Conservation (phyloP, 192 early-diverging fungal species). For the Fimicolochytrium jonesii region DNA sequence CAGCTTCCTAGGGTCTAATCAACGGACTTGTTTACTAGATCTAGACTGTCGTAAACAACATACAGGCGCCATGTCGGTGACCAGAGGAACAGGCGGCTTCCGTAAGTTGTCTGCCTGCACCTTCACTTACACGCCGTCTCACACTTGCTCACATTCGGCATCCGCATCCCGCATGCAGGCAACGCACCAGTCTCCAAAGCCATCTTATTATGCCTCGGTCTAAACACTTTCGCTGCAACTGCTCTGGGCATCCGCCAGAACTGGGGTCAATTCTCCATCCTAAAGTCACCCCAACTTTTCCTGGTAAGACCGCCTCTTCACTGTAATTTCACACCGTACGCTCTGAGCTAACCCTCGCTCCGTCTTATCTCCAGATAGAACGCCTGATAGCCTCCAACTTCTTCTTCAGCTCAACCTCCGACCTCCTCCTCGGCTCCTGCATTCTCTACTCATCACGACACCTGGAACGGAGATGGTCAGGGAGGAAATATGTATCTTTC, state of each 20-base stretch:
- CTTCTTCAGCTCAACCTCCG: conserved; percentile 27
- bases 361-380: conserved; percentile 12
- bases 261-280: not conserved
- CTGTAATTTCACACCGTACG: not conserved
- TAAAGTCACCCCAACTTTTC: conserved; percentile 24
- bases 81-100: too few relatives aligned
- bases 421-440: conserved; percentile 35
- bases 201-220: conserved; percentile 28
- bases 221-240: conserved; percentile 29
- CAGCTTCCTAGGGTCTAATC: too few relatives aligned
- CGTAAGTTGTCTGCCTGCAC: not conserved
- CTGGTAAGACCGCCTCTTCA: not conserved
- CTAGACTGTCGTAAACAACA: too few relatives aligned
- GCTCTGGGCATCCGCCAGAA: conserved; percentile 14
- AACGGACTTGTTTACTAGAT: too few relatives aligned
- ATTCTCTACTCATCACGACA: conserved; percentile 39
- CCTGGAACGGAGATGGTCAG: conserved; percentile 37
- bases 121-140: not conserved
- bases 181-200: conserved; percentile 45
- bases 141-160: not conserved
- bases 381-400: conserved; percentile 22
- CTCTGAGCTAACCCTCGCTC: not conserved
- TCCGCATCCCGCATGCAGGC: not conserved
- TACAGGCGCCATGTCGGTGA: too few relatives aligned
- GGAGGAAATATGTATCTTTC: conserved; percentile 33